Base-by-base conservation (phyloP, 2,329 filamentous ascomycete species). In the Fusarium xylarioides region DNA sequence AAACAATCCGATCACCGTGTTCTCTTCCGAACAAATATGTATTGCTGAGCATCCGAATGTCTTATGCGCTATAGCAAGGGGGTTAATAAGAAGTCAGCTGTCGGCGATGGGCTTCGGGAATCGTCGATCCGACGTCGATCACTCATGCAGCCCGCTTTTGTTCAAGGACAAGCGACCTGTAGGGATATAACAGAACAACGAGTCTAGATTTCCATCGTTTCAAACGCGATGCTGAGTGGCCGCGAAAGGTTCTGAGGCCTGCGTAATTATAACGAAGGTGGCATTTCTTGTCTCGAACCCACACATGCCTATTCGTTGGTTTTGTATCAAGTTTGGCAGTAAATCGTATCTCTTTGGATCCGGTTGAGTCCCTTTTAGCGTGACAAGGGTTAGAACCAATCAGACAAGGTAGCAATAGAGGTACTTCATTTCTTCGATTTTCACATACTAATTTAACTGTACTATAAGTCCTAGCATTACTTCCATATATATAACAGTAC, bases 71-170 rank as follows among this genome's bases (percentile, higher is more conserved):
- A 49, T 59, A 23, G 44, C 38, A 57, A 73, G 60, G 65, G 60
- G 50, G 49, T 26, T 28, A 44, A 21, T 34, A n/a, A 35, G 50
- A 44, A 37, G 32, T 42, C 34, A 44, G 57, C 57, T 54, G 66
- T 67, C 66, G 57, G 40, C 30, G 47, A 71, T 63, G 50, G 49
- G 56, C 52, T 58, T 72, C 71, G 71, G 71, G 71, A 74, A 72
- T 72, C 71, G 71, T 62, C 46, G 68, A 74, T 73, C 72, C 55
- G 40, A 37, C 44, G 71, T 73, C 60, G 72, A 74, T 74, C 72
- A 70, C 46, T 60, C 52, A 67, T 70, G 70, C 56, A 70, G 43
- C 56, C 65, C 35, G 49, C 50, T 63, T 68, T 59, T 59, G 55
- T 35, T 61, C 46, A 28, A 61, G 23, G 37, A 32, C 32, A 68